Percentiles rank a stretch among this genome's conserved stretches.
Evolutionary conservation across 495 filamentous ascomycete genomes (phyloP).

Genomic region (Staphylotrichum tortipilum): DNA sequence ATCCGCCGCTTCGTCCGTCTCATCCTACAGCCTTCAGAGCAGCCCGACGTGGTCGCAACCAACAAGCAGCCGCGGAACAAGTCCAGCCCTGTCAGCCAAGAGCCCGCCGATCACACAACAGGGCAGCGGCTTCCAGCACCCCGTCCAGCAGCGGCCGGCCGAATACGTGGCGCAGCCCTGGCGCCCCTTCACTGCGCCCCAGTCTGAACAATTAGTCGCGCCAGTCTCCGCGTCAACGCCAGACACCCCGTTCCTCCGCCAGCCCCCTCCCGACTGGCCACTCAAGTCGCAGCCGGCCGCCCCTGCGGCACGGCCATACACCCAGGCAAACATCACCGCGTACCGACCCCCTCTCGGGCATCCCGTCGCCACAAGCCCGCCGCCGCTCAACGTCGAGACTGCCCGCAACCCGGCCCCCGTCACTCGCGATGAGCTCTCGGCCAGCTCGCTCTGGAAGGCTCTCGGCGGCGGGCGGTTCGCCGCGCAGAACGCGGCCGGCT

Average conservation of each 20-base stretch:
- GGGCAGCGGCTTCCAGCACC: neutral
- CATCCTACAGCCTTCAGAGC: conserved; percentile 3
- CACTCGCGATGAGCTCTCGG: neutral
- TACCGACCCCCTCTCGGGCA: neutral
- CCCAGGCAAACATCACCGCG: neutral
- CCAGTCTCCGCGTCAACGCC: neutral
- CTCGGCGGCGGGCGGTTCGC: neutral
- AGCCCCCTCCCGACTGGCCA: neutral
- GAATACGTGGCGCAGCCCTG: neutral
- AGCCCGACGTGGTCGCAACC: conserved; percentile 1
- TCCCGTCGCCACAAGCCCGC: too few relatives aligned
- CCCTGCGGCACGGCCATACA: neutral
- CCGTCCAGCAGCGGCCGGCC: neutral
- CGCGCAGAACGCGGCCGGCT: neutral
- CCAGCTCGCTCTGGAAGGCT: conserved; percentile 1
- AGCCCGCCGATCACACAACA: neutral
- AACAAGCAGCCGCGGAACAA: neutral
- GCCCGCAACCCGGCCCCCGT: neutral
- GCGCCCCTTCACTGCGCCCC: too few relatives aligned
- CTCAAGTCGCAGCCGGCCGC: neutral
- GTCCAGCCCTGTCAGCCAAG: neutral
- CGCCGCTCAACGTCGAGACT: too few relatives aligned
- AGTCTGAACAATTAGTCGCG: neutral
- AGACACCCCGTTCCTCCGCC: conserved; percentile 1
- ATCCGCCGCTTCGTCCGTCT: neutral